Evolutionary conservation across 495 filamentous ascomycete species (phyloP), one percentile per base, ranked within the genome.

Genomic region (Elaphomyces granulatus): DNA sequence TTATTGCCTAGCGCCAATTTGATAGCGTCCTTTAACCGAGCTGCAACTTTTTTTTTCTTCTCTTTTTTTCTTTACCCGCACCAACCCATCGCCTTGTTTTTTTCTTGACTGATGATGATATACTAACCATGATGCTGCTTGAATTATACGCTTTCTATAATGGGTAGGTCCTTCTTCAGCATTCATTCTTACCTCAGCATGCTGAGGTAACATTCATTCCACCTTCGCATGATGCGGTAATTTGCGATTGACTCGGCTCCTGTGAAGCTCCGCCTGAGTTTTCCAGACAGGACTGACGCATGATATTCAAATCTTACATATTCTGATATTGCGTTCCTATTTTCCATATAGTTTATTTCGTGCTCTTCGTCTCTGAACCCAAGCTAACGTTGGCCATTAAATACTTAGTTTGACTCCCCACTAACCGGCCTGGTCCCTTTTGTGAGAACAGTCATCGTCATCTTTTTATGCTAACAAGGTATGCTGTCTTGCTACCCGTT

Each of bases 301-400:
- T 90, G 86, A 94, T 80, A 90, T 75, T 80, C 67, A 71, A 74
- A 85, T 87, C 84, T 93, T 90, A 92, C 83, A 90, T 88, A 88
- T 90, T 81, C 85, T 93, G 85, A 93, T 54, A 47, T 44, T 40
- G 36, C 42, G 20, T 45, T 49, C 43, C 38, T 32, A 41, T 32
- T 20, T 51, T 15, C n/a, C n/a, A n/a, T n/a, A n/a, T 14, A 16
- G 6, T 34, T 40, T 4, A 38, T 55, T 40, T 45, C 36, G 42
- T 32, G 34, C 23, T 17, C 41, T 15, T 23, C 19, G 31, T 15
- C 36, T 36, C 17, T 40, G 16, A 15, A 17, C 7, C 8, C 30
- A 15, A 14, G 10, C 32, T 42, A 21, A 44, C 38, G 23, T 33
- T 43, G 34, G 12, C 35, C 9, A 36, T n/a, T n/a, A n/a, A 19